Percentiles rank a stretch among this genome's conserved stretches.
Conservation (phyloP, 2,329 filamentous ascomycete species). For the Colletotrichum sp. region DNA sequence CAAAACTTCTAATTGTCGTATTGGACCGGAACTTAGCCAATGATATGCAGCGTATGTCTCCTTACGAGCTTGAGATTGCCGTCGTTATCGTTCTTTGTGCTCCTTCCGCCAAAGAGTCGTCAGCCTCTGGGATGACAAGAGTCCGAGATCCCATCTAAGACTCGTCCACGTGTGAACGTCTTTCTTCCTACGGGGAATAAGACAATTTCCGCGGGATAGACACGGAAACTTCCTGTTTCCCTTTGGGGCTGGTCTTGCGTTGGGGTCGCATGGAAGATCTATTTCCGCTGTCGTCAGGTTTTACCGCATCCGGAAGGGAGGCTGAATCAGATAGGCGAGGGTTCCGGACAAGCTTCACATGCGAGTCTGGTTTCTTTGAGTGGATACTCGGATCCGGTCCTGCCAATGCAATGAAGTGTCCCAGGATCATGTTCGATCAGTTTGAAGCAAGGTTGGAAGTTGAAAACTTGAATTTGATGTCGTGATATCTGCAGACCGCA, state of each 20-base stretch:
- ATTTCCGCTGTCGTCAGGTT: background rate
- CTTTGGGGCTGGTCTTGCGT: background rate
- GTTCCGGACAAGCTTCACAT: background rate
- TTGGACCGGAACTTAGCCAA: background rate
- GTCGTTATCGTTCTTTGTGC: background rate
- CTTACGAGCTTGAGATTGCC: background rate
- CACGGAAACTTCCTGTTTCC: background rate
- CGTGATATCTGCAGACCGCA: background rate
- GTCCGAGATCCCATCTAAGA: background rate
- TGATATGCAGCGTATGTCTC: background rate
- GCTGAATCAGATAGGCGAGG: background rate
- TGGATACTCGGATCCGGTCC: background rate
- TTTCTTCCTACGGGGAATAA: background rate
- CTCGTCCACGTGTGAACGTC: background rate
- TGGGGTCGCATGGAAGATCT: background rate
- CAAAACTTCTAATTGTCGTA: background rate
- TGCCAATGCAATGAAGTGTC: accelerated
- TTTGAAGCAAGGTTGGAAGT: background rate
- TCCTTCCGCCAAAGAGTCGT: background rate
- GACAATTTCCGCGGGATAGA: background rate
- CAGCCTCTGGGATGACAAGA: background rate
- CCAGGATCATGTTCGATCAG: accelerated
- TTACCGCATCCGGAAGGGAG: background rate
- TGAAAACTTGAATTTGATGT: background rate
- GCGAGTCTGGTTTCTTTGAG: background rate